Conservation (phyloP, 441 rosid species). For the Hura crepitans region DNA sequence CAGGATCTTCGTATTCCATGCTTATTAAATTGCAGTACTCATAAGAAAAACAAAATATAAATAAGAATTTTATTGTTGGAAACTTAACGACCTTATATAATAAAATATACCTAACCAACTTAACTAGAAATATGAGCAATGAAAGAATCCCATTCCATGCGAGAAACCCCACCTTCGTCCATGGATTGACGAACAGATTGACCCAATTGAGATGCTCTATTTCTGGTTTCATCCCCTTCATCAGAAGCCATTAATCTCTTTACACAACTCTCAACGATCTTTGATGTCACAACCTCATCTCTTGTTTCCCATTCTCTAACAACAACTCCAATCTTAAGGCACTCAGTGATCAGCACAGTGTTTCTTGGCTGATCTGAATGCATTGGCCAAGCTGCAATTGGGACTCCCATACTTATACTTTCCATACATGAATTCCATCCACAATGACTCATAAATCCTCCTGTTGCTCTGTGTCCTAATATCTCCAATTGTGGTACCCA, state of each 20-base stretch:
- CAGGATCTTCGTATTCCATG: no score
- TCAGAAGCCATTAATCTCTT: conserved; percentile 40
- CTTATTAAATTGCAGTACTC: no score
- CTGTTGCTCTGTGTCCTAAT: conserved; percentile 40
- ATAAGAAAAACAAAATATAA: no score
- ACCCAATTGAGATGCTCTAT: conserved; percentile 39
- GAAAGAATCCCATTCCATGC: conserved; percentile 46
- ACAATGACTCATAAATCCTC: conserved; percentile 60
- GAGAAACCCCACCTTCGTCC: conserved; percentile 40
- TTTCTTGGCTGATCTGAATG: conserved; percentile 63
- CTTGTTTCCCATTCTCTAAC: conserved; percentile 34
- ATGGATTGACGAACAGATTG: conserved; percentile 24
- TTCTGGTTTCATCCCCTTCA: conserved; percentile 45
- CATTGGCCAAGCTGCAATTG: conserved; percentile 57
- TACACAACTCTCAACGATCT: conserved; percentile 27
- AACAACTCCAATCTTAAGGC: conserved; percentile 36
- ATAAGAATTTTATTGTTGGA: no score
- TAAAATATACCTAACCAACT: no score
- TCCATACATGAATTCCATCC: conserved; percentile 73
- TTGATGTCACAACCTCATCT: conserved; percentile 27
- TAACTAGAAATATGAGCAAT: conserved; percentile 32
- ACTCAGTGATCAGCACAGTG: conserved; percentile 32
- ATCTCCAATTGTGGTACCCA: conserved; percentile 63
- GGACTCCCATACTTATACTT: conserved; percentile 55
- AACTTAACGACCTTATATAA: no score